These are phyloP conservation scores for Chlamydomonas eustigma DNA, from an alignment of 139 green algal genomes.

Conservation along the genomic window DNA sequence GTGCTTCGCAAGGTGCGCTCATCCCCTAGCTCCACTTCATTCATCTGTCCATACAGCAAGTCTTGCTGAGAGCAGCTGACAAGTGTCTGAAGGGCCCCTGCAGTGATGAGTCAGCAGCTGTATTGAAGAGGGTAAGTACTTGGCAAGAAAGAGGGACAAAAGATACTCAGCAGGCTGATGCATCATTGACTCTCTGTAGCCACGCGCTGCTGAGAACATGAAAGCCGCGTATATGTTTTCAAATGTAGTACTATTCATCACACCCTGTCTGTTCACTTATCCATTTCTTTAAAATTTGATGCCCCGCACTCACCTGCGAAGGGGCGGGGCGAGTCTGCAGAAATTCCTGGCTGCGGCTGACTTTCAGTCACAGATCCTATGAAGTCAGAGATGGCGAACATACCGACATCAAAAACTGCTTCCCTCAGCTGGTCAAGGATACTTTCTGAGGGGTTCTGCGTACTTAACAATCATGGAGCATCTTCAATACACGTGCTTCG, in stretches of 20 bases:
- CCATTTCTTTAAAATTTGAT: too few species aligned
- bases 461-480: too few species aligned
- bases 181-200: too few species aligned
- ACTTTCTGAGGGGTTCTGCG: background rate
- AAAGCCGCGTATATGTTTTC: background rate
- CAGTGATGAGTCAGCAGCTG: too few species aligned
- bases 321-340: too few species aligned
- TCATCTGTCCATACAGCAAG: slow-evolving; percentile 12
- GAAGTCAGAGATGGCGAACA: background rate
- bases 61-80: background rate
- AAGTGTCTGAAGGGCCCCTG: background rate
- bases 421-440: background rate
- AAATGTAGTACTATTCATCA: too few species aligned
- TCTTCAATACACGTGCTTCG: too few species aligned
- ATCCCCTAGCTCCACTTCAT: slow-evolving; percentile 2
- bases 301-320: too few species aligned
- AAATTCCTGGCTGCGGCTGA: background rate
- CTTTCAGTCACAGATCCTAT: background rate
- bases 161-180: too few species aligned
- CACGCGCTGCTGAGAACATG: background rate
- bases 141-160: too few species aligned
- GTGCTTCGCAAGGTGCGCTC: slow-evolving; percentile 16
- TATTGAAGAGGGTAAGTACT: too few species aligned
- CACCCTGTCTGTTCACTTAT: too few species aligned
- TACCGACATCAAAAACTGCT: background rate